These are phyloP conservation scores for Chondrus crispus DNA, from an alignment of 23 red algal species.

Conservation along the genomic window DNA sequence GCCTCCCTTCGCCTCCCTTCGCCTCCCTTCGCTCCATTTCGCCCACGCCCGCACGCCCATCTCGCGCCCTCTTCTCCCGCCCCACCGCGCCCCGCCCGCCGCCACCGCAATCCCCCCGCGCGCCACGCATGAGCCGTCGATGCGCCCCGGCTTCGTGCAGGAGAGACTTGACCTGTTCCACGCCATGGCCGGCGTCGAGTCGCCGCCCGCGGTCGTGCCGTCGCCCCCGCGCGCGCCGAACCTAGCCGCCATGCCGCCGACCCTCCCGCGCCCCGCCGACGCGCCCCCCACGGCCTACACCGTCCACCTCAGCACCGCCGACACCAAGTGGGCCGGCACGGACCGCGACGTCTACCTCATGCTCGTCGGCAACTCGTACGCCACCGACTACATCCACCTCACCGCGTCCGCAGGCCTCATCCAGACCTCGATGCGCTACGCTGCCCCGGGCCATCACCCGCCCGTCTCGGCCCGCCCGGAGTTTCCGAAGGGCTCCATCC, in stretches of 20 bases:
- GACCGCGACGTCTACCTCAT: slow-evolving; percentile 30
- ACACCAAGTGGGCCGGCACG: slow-evolving; percentile 36
- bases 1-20: too few species aligned
- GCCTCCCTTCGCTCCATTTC: too few species aligned
- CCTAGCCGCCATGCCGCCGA: neutral
- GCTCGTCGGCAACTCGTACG: slow-evolving; percentile 22
- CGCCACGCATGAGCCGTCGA: too few species aligned
- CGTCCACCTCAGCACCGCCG: slow-evolving; percentile 33
- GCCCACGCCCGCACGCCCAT: too few species aligned
- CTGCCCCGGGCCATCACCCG: neutral
- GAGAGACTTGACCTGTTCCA: too few species aligned
- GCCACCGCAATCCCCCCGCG: too few species aligned
- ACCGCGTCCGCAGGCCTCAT: neutral
- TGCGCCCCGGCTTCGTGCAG: too few species aligned
- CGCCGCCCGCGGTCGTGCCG: too few species aligned
- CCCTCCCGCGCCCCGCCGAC: neutral
- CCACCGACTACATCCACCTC: slow-evolving; percentile 26
- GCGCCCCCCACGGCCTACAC: slow-evolving; percentile 27
- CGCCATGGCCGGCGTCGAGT: too few species aligned
- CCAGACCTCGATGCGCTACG: neutral
- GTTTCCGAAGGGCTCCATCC: slow-evolving; percentile 38
- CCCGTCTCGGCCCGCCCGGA: neutral
- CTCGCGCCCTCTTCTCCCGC: too few species aligned
- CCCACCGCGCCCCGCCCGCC: too few species aligned
- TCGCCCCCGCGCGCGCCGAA: neutral